Conservation (phyloP, 768 basidiomycete species). For the Phylloporus rhodoxanthus region DNA sequence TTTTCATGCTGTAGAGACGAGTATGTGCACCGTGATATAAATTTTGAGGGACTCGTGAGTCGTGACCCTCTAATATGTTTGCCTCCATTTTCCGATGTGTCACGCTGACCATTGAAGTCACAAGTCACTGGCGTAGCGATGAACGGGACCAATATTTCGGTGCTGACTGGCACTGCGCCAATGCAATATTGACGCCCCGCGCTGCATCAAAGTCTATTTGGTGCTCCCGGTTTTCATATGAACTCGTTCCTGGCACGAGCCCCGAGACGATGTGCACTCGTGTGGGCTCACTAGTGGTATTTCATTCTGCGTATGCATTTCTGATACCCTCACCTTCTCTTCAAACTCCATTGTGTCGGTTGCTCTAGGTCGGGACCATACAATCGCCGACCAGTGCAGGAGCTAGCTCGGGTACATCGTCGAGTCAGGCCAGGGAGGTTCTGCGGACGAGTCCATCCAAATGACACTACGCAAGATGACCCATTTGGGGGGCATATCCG, state of each 20-base stretch:
- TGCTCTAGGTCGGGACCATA: conserved; percentile 92
- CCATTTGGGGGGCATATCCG: conserved; percentile 71
- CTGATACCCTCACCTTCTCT: conserved; percentile 44
- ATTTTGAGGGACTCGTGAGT: too few species aligned
- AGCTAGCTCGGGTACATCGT: conserved; percentile 81
- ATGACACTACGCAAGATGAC: conserved; percentile 70
- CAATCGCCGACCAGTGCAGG: conserved; percentile 73
- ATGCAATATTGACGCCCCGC: too few species aligned
- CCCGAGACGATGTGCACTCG: conserved; percentile 64
- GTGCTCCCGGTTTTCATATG: too few species aligned
- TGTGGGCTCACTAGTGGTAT: conserved; percentile 88
- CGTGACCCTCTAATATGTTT: too few species aligned
- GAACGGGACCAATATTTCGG: too few species aligned
- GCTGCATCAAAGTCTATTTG: too few species aligned
- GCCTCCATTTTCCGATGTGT: too few species aligned
- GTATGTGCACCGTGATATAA: too few species aligned
- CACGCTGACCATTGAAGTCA: too few species aligned
- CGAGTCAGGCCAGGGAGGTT: conserved; percentile 44
- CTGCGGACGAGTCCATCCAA: conserved; percentile 72
- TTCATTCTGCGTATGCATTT: not conserved
- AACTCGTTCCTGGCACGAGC: conserved; percentile 47
- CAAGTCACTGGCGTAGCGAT: too few species aligned
- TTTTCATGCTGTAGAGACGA: too few species aligned
- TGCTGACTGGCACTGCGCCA: too few species aligned
- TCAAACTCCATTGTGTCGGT: conserved; percentile 55